phyloP scores from a whole-genome alignment of 1,284 basidiomycete genomes.

The Neolentinus lepideus region DNA sequence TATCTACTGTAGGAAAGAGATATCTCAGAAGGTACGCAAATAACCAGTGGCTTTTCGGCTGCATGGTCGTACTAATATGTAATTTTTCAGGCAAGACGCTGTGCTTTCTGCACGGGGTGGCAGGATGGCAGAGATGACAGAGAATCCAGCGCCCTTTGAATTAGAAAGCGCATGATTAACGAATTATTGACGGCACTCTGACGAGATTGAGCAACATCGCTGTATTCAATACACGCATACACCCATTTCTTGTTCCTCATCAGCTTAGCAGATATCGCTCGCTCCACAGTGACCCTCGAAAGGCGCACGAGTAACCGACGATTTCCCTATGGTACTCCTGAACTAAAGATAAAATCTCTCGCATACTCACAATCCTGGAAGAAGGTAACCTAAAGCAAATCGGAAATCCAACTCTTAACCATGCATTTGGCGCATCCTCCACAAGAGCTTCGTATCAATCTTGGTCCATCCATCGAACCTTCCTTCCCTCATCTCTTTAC shows the following conservation, averaged over 20 bases:
- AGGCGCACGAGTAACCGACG: no score
- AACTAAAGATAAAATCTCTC: no score
- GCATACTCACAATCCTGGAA: no score
- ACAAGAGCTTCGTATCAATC: not conserved
- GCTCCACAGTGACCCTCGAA: no score
- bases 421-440: not conserved
- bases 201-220: not conserved
- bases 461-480: not conserved
- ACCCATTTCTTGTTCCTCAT: no score
- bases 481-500: not conserved
- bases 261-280: no score
- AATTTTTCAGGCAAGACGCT: constrained; percentile 14
- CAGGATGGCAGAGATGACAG: constrained; percentile 23
- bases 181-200: not conserved
- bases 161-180: not conserved
- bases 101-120: constrained; percentile 20
- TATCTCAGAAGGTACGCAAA: constrained; percentile 22
- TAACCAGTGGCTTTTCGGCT: not conserved
- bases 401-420: not conserved
- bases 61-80: not conserved
- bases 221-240: no score
- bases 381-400: no score
- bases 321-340: no score
- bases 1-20: constrained; percentile 28
- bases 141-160: constrained; percentile 13